Evolutionary conservation across 176 grass and related monocot species (phyloP).

Genomic region (Urochloa ruziziensis): DNA sequence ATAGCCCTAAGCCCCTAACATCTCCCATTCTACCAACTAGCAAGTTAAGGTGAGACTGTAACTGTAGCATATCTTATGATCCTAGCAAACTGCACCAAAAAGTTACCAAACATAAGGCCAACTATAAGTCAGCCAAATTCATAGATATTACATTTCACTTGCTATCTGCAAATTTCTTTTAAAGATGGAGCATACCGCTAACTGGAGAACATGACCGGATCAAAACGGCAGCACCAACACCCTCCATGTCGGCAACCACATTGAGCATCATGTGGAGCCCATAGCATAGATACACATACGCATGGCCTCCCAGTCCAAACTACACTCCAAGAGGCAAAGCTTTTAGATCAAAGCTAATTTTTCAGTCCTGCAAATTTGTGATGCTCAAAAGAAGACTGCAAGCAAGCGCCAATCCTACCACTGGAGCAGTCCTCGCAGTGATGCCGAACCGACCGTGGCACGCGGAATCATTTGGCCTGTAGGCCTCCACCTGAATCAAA

Average conservation of each 20-base stretch:
- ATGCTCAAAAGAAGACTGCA: not conserved
- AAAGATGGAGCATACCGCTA: constrained; percentile 39
- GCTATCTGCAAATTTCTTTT: not conserved
- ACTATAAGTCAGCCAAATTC: not conserved
- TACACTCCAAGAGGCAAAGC: not conserved
- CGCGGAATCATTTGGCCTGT: constrained; percentile 84
- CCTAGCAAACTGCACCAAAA: not conserved
- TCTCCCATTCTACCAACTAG: not conserved
- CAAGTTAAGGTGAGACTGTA: not conserved
- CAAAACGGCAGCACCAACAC: constrained; percentile 77
- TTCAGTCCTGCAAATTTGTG: not conserved
- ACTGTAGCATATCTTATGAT: not conserved
- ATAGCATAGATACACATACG: constrained; percentile 91
- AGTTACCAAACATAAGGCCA: not conserved
- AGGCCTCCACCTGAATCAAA: constrained; percentile 75
- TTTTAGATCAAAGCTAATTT: not conserved
- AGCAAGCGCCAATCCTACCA: constrained; percentile 36
- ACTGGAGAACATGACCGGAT: constrained; percentile 86
- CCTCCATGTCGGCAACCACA: constrained; percentile 80
- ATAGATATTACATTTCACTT: not conserved
- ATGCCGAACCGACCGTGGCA: constrained; percentile 80
- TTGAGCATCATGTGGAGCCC: constrained; percentile 98
- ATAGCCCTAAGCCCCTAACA: not conserved
- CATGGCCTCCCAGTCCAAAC: constrained; percentile 92
- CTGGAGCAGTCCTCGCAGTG: constrained; percentile 72